Percentiles rank a stretch among this genome's conserved stretches.
phyloP scores from a whole-genome alignment of 1,284 basidiomycete genomes.

The Retiboletus flavoniger region DNA sequence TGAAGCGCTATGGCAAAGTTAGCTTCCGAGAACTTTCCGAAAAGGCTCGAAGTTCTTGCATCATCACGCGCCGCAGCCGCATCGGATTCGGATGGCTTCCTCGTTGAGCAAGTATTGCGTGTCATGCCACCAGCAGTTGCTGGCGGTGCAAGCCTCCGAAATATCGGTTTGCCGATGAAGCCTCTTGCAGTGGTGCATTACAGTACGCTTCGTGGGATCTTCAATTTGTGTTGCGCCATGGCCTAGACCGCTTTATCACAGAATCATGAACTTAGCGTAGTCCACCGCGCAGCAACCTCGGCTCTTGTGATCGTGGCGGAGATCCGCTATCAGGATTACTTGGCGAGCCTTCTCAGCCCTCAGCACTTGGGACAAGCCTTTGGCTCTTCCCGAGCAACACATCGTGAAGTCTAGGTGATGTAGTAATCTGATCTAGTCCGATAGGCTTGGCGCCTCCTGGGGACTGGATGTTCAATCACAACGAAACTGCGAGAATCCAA shows the following conservation, averaged over 20 bases:
- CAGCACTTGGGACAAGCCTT: no score
- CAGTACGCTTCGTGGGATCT: not conserved
- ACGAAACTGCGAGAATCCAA: slow-evolving; percentile 3
- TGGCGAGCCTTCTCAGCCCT: not conserved
- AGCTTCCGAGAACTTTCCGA: not conserved
- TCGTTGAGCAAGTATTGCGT: not conserved
- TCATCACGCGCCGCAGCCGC: not conserved
- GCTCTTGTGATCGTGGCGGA: not conserved
- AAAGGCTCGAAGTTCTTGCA: not conserved
- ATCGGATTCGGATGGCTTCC: not conserved
- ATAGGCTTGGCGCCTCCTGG: slow-evolving; percentile 2
- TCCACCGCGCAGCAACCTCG: not conserved
- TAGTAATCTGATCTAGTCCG: not conserved
- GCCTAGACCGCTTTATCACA: no score
- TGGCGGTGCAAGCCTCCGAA: not conserved
- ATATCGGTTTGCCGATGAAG: not conserved
- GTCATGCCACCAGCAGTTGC: not conserved
- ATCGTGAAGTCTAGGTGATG: not conserved
- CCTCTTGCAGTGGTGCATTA: not conserved
- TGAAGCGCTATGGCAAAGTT: not conserved
- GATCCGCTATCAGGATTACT: slow-evolving; percentile 2
- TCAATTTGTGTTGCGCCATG: not conserved
- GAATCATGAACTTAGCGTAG: not conserved
- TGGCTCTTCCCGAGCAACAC: not conserved
- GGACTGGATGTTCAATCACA: not conserved